Evolutionary conservation across 495 filamentous ascomycete species (phyloP), one percentile per base, ranked within the genome.

Genomic region (Penicillium pancosmium): DNA sequence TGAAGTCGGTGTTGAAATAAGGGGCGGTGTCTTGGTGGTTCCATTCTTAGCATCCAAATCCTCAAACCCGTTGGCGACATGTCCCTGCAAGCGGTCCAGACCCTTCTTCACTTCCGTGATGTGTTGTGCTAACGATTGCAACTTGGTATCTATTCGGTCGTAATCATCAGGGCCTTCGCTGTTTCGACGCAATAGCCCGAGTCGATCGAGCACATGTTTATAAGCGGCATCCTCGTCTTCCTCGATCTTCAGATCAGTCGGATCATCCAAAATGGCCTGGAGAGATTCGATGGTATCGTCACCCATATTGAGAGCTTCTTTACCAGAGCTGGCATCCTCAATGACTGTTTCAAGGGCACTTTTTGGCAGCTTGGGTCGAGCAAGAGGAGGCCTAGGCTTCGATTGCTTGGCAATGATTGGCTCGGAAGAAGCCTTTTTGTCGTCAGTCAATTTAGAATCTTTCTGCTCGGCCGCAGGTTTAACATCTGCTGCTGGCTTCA

Each of bases 71-170:
- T 67, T 72, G 31, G 75, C 77, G 33, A 90, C 74, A 54, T 84
- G 79, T 34, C 82, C 74, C 72, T 89, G 87, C n/a, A 91, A 73
- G 15, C 82, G 77, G 60, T 85, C 79, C 35, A 92, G 84, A 2
- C 87, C 88, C 50, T 82, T 78, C 58, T 86, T 87, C 19, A 89
- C 83, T 21, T 86, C 84, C 2, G 81, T 80, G 58, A 92, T 89
- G 56, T 84, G 84, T 3, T 82, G 74, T 34, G 80, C 76, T 19
- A 89, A 80, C 3, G 82, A 85, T 50, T 80, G 73, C 11, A 89
- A 69, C 5, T 84, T 82, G 57, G 81, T 77, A 54, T 80, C 82
- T 76, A 92, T 80, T 50, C 82, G 77, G 35, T 80, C 75, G n/a
- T 86, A 69, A 13, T 87, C 77, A 41, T 82, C 80, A 10, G 66